Base-by-base conservation (phyloP, 2,329 filamentous ascomycete species). In the Dactylellina drechsleri region DNA sequence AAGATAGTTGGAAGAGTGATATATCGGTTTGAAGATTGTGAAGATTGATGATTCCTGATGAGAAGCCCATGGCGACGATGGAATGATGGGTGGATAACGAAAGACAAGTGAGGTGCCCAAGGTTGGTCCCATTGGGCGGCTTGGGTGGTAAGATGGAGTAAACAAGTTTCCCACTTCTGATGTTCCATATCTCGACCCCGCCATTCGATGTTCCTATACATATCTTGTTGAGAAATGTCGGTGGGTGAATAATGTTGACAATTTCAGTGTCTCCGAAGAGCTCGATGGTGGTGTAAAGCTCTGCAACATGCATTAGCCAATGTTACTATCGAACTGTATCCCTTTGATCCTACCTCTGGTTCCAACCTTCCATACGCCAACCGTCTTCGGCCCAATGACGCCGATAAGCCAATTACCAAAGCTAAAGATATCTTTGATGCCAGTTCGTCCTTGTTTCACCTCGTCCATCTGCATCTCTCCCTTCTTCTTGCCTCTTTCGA, bases 161-260 rank as follows among this genome's bases (percentile, higher is more conserved):
- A 28, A 99, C 88, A 64, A 97, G 85, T 82, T 96, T 97, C 56
- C 88, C 93, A 2, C 92, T 97, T 81, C 91, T 96, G 75, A 99
- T 85, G 80, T 99, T 99, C 94, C 95, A 99, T 59, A 99, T 96
- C 80, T 99, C 95, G 7, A 97, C 90, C 82, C 89, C 91, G 5
- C 95, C 95, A 81, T 99, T 93, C 77, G 87, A 87, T 79, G 92
- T 89, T 8, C 92, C 96, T 1, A 92, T 91, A 77, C 98, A 92
- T 52, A 99, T 87, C 83, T 99, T 99, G 85, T 99, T 99, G 75
- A 99, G 83, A 82, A 93, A 96, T 0, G 95, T 78, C 15, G 75
- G 77, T 40, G 79, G 79, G 57, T 80, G 79, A 16, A 79, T 28
- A 28, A 77, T 64, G 4, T 76, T 78, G n/a, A 78, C 76, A 52